These are phyloP conservation scores for Cryoendolithus antarcticus DNA, from an alignment of 2,329 filamentous ascomycete genomes.

Conservation along the genomic window DNA sequence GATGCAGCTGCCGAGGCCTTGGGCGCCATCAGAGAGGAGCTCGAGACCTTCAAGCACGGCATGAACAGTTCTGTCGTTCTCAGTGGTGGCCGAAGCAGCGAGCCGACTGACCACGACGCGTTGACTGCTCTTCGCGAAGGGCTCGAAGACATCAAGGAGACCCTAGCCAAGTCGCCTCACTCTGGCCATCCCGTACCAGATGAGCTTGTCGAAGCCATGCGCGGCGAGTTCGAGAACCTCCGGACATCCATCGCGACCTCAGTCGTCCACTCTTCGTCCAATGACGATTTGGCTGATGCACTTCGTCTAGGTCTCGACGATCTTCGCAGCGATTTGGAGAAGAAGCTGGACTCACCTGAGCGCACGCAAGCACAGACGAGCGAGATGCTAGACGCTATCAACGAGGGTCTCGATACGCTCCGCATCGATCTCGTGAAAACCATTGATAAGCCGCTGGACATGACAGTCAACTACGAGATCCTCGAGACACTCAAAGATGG, in stretches of 20 bases:
- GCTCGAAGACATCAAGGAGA: slow-evolving; percentile 29
- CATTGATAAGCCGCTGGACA: slow-evolving; percentile 64
- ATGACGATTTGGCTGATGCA: slow-evolving; percentile 38
- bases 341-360: slow-evolving; percentile 42
- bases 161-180: slow-evolving; percentile 10
- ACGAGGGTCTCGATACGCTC: slow-evolving; percentile 61
- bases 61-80: slow-evolving; percentile 31
- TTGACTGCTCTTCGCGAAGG: slow-evolving; percentile 15
- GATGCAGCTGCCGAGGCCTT: slow-evolving; percentile 29
- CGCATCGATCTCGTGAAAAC: slow-evolving; percentile 64
- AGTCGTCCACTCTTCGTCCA: slow-evolving; percentile 28
- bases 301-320: slow-evolving; percentile 39
- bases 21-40: slow-evolving; percentile 30
- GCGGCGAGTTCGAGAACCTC: slow-evolving; percentile 38
- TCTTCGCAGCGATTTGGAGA: slow-evolving; percentile 36
- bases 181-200: slow-evolving; percentile 25
- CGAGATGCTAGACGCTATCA: slow-evolving; percentile 49
- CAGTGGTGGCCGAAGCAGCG: slow-evolving; percentile 9
- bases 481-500: slow-evolving; percentile 78
- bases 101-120: slow-evolving; percentile 15
- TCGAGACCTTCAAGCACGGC: slow-evolving; percentile 32
- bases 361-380: slow-evolving; percentile 38
- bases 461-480: slow-evolving; percentile 80
- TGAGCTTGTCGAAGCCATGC: slow-evolving; percentile 41
- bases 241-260: slow-evolving; percentile 29